Conservation (phyloP, 495 filamentous ascomycete genomes). For the Melanomma pulvis-pyrius region DNA sequence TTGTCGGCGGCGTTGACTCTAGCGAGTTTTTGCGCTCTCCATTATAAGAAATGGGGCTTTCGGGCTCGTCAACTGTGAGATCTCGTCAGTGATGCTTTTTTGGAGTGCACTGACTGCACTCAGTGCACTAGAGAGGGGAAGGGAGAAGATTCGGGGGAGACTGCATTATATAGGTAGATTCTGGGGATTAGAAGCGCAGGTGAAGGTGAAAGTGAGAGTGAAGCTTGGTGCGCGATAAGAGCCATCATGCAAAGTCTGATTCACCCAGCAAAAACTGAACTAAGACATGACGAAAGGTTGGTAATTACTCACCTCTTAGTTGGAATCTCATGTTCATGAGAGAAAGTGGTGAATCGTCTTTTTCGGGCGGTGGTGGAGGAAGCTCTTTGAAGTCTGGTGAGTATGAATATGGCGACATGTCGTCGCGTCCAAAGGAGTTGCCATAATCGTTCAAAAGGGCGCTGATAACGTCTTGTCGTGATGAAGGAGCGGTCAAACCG, state of each 20-base stretch:
- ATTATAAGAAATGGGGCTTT: conserved; percentile 9
- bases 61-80: conserved; percentile 17
- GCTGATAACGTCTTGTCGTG: conserved; percentile 36
- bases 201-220: neutral
- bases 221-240: neutral
- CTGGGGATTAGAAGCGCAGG: neutral
- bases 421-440: conserved; percentile 14
- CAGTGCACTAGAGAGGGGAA: neutral
- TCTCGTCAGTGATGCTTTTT: conserved; percentile 4
- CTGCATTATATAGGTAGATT: neutral
- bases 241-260: neutral
- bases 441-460: conserved; percentile 37
- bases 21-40: conserved; percentile 8
- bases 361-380: conserved; percentile 31
- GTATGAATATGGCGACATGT: conserved; percentile 23
- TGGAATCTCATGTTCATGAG: conserved; percentile 28
- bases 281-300: neutral
- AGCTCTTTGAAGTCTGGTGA: conserved; percentile 35
- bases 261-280: neutral
- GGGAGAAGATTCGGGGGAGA: neutral
- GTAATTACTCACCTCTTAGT: conserved; percentile 27
- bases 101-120: neutral
- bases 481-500: conserved; percentile 22
- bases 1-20: conserved; percentile 12
- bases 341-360: conserved; percentile 11